Evolutionary conservation across 2,329 filamentous ascomycete genomes (phyloP).

Genomic region (Colletotrichum orbiculare): DNA sequence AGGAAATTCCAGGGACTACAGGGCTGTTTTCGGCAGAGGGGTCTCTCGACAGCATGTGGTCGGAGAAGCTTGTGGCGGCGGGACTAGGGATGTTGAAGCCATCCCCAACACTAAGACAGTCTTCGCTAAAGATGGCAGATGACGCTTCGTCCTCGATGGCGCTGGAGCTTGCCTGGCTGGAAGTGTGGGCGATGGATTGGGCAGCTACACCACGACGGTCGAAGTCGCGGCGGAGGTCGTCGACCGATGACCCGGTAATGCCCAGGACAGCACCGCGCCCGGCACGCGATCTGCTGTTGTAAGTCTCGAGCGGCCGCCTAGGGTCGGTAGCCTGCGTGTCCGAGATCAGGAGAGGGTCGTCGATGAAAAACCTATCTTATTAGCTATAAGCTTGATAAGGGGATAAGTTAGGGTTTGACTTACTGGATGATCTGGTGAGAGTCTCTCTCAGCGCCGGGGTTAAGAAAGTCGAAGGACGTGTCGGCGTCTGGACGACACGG

Average conservation of each 20-base stretch:
- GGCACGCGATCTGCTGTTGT: no score
- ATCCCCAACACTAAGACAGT: neutral
- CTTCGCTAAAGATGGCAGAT: conserved; percentile 3
- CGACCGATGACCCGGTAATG: no score
- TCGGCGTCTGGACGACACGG: no score
- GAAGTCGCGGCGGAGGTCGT: no score
- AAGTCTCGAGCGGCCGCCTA: no score
- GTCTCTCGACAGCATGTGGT: conserved; percentile 3
- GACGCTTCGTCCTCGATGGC: conserved; percentile 6
- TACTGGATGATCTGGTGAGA: conserved; percentile 19
- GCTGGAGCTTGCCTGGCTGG: conserved; percentile 26
- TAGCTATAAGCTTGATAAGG: neutral
- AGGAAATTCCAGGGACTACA: conserved; percentile 3
- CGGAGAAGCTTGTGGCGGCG: conserved; percentile 20
- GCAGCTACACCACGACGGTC: no score
- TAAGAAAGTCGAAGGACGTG: conserved; percentile 2
- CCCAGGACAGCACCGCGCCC: no score
- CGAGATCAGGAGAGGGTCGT: neutral
- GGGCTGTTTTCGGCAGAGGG: conserved; percentile 20
- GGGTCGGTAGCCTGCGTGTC: no score
- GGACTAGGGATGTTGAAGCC: conserved; percentile 10
- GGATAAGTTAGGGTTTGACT: no score
- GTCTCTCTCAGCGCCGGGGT: conserved; percentile 4
- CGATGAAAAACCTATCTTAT: conserved; percentile 17
- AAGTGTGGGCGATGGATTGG: neutral